Percentiles rank a stretch among this genome's conserved stretches.
Conservation (phyloP, 2,329 filamentous ascomycete genomes). For the Pleomassaria siparia region DNA sequence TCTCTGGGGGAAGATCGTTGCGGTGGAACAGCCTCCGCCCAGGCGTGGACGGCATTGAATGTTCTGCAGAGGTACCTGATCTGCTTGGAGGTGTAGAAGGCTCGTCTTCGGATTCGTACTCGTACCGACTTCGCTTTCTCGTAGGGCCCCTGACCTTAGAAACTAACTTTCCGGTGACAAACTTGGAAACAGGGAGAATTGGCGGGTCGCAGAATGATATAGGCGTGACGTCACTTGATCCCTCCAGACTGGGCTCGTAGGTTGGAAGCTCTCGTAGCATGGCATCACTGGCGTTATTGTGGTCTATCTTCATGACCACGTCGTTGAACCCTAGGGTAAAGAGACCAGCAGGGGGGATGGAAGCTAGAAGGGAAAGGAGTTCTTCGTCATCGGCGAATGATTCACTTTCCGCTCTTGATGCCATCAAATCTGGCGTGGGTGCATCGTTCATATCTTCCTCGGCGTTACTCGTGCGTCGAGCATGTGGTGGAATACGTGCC, state of each 20-base stretch:
- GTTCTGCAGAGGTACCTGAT: conserved; percentile 46
- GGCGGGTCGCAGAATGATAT: conserved; percentile 48
- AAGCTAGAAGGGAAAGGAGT: conserved; percentile 46
- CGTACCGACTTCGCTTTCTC: conserved; percentile 78
- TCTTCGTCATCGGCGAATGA: conserved; percentile 43
- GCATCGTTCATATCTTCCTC: conserved; percentile 42
- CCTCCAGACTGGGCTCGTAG: conserved; percentile 57
- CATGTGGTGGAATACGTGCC: conserved; percentile 41
- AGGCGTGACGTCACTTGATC: conserved; percentile 33
- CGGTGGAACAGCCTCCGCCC: conserved; percentile 42
- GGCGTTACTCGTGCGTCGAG: conserved; percentile 12
- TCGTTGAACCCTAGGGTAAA: conserved; percentile 83
- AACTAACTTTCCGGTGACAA: conserved; percentile 76
- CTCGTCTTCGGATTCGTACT: conserved; percentile 73
- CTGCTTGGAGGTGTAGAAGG: conserved; percentile 36
- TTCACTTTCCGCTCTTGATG: conserved; percentile 41
- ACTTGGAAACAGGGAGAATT: conserved; percentile 84
- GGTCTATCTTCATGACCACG: conserved; percentile 75
- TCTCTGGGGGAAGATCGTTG: conserved; percentile 64
- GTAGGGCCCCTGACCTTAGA: conserved; percentile 67
- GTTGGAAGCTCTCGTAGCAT: conserved; percentile 79
- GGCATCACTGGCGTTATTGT: conserved; percentile 73
- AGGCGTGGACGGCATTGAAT: conserved; percentile 44
- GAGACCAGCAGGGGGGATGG: conserved; percentile 69
- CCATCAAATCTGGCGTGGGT: conserved; percentile 43